Evolutionary conservation across 129 eudicot genomes (phyloP).

Genomic region (Tagetes erecta): DNA sequence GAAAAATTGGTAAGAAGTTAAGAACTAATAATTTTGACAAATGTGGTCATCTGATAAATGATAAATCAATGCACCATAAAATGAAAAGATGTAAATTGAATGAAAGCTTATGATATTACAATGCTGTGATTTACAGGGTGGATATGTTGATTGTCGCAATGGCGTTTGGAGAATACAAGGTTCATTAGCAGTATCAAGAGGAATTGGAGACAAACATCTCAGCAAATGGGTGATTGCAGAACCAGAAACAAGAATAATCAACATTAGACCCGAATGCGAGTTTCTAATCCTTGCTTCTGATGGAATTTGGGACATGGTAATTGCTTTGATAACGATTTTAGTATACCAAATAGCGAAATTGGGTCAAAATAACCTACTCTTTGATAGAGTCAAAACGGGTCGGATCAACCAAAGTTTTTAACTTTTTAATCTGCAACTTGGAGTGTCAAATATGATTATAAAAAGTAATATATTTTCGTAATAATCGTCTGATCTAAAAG

Average conservation of each 20-base stretch:
- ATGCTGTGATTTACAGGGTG: constrained; percentile 57
- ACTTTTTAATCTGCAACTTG: background rate
- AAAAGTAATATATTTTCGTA: too few relatives aligned
- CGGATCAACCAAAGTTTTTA: background rate
- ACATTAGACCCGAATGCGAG: constrained; percentile 62
- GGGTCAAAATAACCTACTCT: background rate
- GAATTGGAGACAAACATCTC: constrained; percentile 71
- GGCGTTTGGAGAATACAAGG: constrained; percentile 98
- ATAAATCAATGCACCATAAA: background rate
- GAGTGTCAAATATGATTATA: background rate
- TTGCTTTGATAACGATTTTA: background rate
- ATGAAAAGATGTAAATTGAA: background rate
- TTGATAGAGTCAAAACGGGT: background rate
- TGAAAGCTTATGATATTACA: constrained; percentile 13
- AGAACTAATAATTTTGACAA: background rate
- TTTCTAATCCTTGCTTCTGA: constrained; percentile 89
- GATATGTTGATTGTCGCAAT: constrained; percentile 71
- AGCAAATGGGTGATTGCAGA: constrained; percentile 80
- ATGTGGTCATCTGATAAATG: background rate
- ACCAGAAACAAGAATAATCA: constrained; percentile 60
- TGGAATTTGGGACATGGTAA: constrained; percentile 95
- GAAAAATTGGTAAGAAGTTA: constrained; percentile 67
- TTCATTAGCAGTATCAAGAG: constrained; percentile 92
- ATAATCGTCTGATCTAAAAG: background rate
- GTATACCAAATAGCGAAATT: background rate